phyloP scores from a whole-genome alignment of 331 rosid species.

The Rosa hybrid region DNA sequence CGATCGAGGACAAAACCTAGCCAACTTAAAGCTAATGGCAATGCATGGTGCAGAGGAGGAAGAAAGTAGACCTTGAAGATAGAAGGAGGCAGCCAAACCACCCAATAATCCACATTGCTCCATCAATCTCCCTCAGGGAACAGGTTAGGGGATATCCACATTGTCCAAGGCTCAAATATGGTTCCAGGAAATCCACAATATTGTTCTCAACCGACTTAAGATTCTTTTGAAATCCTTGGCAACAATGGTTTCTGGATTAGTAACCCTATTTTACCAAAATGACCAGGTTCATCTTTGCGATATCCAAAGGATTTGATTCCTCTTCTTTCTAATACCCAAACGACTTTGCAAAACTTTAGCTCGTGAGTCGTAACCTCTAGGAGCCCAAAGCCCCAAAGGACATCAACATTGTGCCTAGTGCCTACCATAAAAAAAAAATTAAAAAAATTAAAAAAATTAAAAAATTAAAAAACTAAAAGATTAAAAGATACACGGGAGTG shows the following conservation, averaged over 20 bases:
- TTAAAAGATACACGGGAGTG: too few species aligned
- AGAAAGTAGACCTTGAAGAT: not conserved
- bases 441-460: too few species aligned
- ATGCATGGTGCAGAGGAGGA: not conserved
- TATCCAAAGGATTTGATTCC: not conserved
- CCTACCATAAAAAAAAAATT: too few species aligned
- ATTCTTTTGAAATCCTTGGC: not conserved
- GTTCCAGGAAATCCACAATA: not conserved
- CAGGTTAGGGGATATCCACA: not conserved
- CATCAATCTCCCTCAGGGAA: not conserved
- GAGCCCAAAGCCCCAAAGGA: too few species aligned
- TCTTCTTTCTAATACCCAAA: too few species aligned
- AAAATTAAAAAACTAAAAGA: too few species aligned
- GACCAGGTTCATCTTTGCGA: not conserved
- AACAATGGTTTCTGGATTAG: not conserved
- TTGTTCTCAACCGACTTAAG: not conserved
- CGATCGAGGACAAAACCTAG: not conserved
- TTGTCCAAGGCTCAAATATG: too few species aligned
- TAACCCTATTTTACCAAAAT: not conserved
- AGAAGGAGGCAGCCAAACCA: not conserved
- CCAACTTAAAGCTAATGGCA: not conserved
- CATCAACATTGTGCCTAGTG: too few species aligned
- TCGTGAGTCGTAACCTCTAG: too few species aligned
- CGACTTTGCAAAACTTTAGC: too few species aligned
- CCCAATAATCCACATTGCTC: not conserved